These are phyloP conservation scores for Fragaria nilgerrensis DNA, from an alignment of 306 rosid genomes.

Conservation along the genomic window DNA sequence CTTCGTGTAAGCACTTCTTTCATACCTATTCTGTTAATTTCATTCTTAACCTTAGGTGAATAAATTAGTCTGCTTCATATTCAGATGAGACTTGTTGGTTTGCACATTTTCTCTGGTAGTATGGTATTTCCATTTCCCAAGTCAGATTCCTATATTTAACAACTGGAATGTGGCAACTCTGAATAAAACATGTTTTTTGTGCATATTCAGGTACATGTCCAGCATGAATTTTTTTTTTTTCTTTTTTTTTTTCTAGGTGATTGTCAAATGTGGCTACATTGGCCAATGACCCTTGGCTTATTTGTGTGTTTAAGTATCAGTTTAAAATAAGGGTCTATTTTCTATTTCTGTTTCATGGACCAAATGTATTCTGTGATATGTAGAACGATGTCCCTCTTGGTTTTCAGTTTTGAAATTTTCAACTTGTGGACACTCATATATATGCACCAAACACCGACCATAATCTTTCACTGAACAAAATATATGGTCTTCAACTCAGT, in stretches of 20 bases:
- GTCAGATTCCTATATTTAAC: not conserved
- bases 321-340: not conserved
- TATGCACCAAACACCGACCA: not conserved
- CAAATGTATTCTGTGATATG: not conserved
- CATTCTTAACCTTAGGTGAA: not conserved
- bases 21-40: not conserved
- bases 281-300: not conserved
- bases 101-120: not conserved
- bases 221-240: too few species aligned
- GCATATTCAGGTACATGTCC: too few species aligned
- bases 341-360: not conserved
- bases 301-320: not conserved
- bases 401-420: not conserved
- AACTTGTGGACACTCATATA: not conserved
- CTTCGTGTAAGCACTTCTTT: constrained; percentile 55
- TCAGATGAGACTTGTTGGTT: not conserved
- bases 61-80: not conserved
- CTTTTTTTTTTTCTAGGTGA: too few species aligned
- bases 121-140: not conserved
- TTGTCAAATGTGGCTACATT: not conserved
- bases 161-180: not conserved
- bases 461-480: not conserved
- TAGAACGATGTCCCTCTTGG: not conserved
- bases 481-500: not conserved
- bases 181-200: too few species aligned